phyloP scores from a whole-genome alignment of 768 basidiomycete genomes.

The Boletellus emodensis region DNA sequence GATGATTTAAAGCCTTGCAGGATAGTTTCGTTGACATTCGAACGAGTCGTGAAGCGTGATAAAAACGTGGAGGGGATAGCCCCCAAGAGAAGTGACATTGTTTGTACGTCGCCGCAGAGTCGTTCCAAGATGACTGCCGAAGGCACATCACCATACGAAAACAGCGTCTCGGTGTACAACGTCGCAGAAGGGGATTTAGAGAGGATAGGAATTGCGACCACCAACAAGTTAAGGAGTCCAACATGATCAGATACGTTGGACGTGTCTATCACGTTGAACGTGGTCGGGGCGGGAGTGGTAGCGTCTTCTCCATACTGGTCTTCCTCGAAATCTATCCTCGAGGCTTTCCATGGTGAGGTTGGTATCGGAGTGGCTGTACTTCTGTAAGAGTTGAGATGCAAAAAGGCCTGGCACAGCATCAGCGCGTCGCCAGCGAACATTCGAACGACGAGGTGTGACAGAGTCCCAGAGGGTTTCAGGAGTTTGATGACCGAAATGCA shows the following conservation, averaged over 20 bases:
- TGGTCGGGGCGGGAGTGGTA: slow-evolving; percentile 21
- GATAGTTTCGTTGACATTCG: slow-evolving; percentile 23
- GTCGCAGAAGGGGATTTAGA: slow-evolving; percentile 19
- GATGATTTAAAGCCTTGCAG: neutral
- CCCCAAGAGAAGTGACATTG: slow-evolving; percentile 25
- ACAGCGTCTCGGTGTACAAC: slow-evolving; percentile 28
- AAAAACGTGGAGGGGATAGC: slow-evolving; percentile 24
- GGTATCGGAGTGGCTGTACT: slow-evolving; percentile 15
- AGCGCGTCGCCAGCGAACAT: slow-evolving; percentile 30
- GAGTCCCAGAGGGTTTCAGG: neutral
- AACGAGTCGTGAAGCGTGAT: slow-evolving; percentile 28
- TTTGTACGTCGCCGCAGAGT: slow-evolving; percentile 27
- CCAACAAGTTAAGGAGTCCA: slow-evolving; percentile 28
- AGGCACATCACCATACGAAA: slow-evolving; percentile 11
- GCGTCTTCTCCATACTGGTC: slow-evolving; percentile 15
- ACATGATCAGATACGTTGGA: slow-evolving; percentile 31
- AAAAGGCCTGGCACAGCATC: slow-evolving; percentile 27
- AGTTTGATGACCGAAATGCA: slow-evolving; percentile 20
- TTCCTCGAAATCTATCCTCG: slow-evolving; percentile 21
- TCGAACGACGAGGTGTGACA: slow-evolving; percentile 20
- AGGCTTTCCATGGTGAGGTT: slow-evolving; percentile 22
- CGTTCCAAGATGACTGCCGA: slow-evolving; percentile 18
- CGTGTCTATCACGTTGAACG: slow-evolving; percentile 33
- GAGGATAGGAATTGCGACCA: slow-evolving; percentile 23
- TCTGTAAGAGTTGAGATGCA: slow-evolving; percentile 5